A percentile compares a stretch with the other conserved stretches of the same genome.
Conservation (phyloP, 2,329 filamentous ascomycete species). For the Sphaerostilbella broomeana region DNA sequence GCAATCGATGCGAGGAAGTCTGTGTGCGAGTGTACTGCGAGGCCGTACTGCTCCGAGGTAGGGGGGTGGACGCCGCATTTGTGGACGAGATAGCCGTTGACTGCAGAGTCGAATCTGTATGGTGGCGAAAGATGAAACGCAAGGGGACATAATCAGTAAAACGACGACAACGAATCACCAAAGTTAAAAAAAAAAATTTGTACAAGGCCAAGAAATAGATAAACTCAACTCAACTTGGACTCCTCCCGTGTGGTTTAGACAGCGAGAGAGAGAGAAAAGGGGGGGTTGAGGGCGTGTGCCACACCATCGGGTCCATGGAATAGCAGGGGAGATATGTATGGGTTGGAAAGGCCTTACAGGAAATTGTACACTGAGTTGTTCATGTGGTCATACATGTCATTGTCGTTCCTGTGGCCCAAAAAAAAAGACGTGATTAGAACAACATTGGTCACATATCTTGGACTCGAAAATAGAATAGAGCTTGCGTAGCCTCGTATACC, state of each 20-base stretch:
- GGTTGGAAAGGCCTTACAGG: constrained; percentile 47
- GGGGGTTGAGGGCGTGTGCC: constrained; percentile 1
- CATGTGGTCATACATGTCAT: constrained; percentile 92
- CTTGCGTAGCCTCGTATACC: no score
- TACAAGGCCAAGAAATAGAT: background rate
- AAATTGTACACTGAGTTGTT: constrained; percentile 87
- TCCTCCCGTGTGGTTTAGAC: no score
- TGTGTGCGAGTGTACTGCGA: constrained; percentile 79
- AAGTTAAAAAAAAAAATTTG: background rate
- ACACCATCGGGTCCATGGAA: background rate
- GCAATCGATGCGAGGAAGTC: constrained; percentile 78
- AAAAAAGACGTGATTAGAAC: constrained; percentile 9
- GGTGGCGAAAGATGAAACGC: background rate
- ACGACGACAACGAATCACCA: constrained; percentile 2
- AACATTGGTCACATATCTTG: no score
- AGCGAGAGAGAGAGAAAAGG: background rate
- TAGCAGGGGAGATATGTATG: background rate
- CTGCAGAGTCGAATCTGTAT: constrained; percentile 72
- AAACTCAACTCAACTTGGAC: no score
- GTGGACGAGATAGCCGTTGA: constrained; percentile 82
- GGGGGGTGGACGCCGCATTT: constrained; percentile 68
- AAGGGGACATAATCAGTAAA: no score
- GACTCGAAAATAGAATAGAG: no score
- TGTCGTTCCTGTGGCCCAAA: constrained; percentile 63
- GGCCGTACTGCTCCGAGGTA: constrained; percentile 64